Base-by-base conservation (phyloP, 163 green algal species). In the Scenedesmus sp. region DNA sequence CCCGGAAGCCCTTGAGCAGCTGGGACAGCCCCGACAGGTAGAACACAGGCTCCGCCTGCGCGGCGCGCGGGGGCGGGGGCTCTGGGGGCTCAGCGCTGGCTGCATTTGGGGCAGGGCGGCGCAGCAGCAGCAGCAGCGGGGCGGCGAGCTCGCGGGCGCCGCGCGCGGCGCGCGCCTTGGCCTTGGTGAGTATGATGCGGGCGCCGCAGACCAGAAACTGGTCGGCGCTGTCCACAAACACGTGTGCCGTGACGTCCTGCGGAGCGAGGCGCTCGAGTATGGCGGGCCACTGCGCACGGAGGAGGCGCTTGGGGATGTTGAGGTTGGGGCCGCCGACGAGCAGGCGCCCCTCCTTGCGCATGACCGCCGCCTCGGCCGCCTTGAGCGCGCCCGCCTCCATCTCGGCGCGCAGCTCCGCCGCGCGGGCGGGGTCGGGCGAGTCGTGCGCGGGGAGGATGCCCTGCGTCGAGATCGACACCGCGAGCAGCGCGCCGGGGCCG, bases 41-140 rank as follows among this genome's bases (percentile, higher is more conserved):
- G 73, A 80, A 80, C n/a, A 80, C 73, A 17, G 73, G 60, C 47
- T 80, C 73, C 45, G 73, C 70, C 70, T 78, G 70, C 29, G 60
- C 22, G 17, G 44, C n/a, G n/a, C n/a, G n/a, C n/a, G n/a, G n/a
- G n/a, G n/a, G n/a, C n/a, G n/a, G n/a, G n/a, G n/a, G n/a, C n/a
- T n/a, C n/a, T n/a, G n/a, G n/a, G n/a, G n/a, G n/a, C n/a, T n/a
- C n/a, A n/a, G n/a, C n/a, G n/a, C n/a, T n/a, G n/a, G n/a, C n/a
- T n/a, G n/a, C n/a, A n/a, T n/a, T n/a, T n/a, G n/a, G n/a, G n/a
- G n/a, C n/a, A n/a, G n/a, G n/a, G n/a, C n/a, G 4, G 31, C 56
- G 44, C 44, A 60, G 5, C 50, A 58, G 9, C n/a, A 22, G 50
- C 50, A 4, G 50, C 9, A 58, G 5, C 50, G 9, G 50, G n/a